These are phyloP conservation scores for Pseudocohnilembus persalinus DNA, from an alignment of 169 alveolate genomes.

Conservation along the genomic window DNA sequence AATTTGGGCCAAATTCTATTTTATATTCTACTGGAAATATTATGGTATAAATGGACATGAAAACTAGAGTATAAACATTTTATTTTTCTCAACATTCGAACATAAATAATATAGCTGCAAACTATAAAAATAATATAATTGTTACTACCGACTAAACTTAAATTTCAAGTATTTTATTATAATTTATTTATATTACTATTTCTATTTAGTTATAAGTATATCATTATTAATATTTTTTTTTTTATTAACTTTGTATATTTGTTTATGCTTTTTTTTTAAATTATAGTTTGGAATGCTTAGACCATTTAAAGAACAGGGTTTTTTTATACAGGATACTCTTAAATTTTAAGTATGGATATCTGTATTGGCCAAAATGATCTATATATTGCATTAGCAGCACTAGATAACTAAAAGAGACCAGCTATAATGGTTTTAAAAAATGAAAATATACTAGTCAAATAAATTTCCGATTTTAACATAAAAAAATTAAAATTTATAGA, in stretches of 20 bases:
- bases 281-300: not conserved
- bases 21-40: not conserved
- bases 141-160: not conserved
- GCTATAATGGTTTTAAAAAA: slow-evolving; percentile 10
- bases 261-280: too few relatives aligned
- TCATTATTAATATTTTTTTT: too few relatives aligned
- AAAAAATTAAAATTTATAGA: slow-evolving; percentile 1
- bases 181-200: too few relatives aligned
- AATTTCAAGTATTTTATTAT: not conserved
- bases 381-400: slow-evolving; percentile 7
- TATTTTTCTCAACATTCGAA: not conserved
- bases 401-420: not conserved
- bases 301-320: slow-evolving; percentile 16
- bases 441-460: not conserved
- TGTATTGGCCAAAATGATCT: slow-evolving; percentile 4
- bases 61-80: not conserved
- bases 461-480: slow-evolving; percentile 2
- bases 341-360: slow-evolving; percentile 2
- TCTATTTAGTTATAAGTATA: too few relatives aligned
- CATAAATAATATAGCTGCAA: not conserved
- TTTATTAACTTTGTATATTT: too few relatives aligned
- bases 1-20: not conserved
- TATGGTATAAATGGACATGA: not conserved
- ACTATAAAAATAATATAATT: too few relatives aligned
- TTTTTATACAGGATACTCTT: slow-evolving; percentile 10